Base-by-base conservation (phyloP, 768 basidiomycete genomes). In the Rhodosporidiobolus odoratus region DNA sequence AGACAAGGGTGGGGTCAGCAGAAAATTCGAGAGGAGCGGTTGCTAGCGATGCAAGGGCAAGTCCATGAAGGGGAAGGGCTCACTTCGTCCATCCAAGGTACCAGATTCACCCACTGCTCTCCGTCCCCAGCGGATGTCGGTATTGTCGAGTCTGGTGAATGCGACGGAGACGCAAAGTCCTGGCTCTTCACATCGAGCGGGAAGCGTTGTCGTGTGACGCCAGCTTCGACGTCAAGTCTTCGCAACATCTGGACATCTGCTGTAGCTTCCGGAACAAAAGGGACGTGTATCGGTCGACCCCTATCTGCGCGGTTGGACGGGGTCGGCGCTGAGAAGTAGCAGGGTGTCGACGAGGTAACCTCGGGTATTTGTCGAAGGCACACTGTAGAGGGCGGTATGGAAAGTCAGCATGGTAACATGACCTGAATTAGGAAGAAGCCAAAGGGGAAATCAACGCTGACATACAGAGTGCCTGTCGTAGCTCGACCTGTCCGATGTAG, bases 401-500 rank as follows among this genome's bases (percentile, higher is more conserved):
- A 4, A 37, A n/a, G n/a, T n/a, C n/a, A n/a, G n/a, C n/a, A n/a
- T n/a, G n/a, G n/a, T n/a, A n/a, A n/a, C n/a, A n/a, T 35, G 2
- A 50, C 25, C 27, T 30, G 17, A n/a, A 30, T 10, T 13, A 8
- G 8, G 27, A 48, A 16, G 19, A 32, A 23, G 15, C 25, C 25
- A 19, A 25, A 15, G 16, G 4, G 30, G 25, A 34, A 25, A 23
- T 2, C 7, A n/a, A n/a, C n/a, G n/a, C n/a, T n/a, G 13, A 58
- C 74, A 23, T 13, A 75, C 74, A 85, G 7, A 99, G 81, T 9
- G 91, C 93, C 78, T 95, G 91, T 74, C 93, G 90, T 17, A 99
- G 85, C 79, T 99, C 95, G 73, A 88, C 92, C 27, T 87, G 85
- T 0, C 91, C 91, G 66, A 98, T 88, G 78, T 94, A 93, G 9